Conservation (phyloP, 129 eudicot species). For the Tagetes patula region DNA sequence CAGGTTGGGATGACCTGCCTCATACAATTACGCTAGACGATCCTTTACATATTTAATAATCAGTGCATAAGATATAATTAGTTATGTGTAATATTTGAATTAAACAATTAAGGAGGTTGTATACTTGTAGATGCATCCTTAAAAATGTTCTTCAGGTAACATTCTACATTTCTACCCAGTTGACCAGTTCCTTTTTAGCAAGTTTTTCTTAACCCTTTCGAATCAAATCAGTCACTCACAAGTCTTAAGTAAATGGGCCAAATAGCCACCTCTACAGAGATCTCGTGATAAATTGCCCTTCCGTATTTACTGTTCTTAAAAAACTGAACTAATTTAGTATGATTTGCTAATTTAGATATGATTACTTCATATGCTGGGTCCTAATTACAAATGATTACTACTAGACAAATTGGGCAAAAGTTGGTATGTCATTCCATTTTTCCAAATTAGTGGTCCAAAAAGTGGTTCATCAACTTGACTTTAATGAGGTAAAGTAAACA, state of each 20-base stretch:
- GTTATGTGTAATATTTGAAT: not conserved
- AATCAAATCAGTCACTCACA: too few species aligned
- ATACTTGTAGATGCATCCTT: not conserved
- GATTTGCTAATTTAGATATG: constrained; percentile 7
- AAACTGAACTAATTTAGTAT: not conserved
- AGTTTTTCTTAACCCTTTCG: not conserved
- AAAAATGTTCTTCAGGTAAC: not conserved
- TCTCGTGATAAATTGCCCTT: not conserved
- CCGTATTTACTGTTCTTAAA: not conserved
- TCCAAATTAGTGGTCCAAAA: constrained; percentile 27
- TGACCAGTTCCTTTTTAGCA: not conserved
- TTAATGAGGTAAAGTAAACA: constrained; percentile 17
- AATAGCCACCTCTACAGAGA: not conserved
- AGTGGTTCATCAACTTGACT: constrained; percentile 25
- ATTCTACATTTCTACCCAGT: not conserved
- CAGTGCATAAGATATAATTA: not conserved
- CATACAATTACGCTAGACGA: not conserved
- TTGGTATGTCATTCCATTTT: not conserved
- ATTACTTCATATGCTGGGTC: constrained; percentile 15
- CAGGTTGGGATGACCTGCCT: not conserved
- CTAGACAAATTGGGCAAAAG: constrained; percentile 19
- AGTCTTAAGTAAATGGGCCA: not conserved
- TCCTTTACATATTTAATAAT: not conserved
- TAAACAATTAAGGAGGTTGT: not conserved
- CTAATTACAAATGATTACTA: constrained; percentile 7